A percentile compares a stretch with the other conserved stretches of the same genome.
phyloP scores from a whole-genome alignment of 192 early-diverging fungal species.

The Martensiomyces pterosporus region DNA sequence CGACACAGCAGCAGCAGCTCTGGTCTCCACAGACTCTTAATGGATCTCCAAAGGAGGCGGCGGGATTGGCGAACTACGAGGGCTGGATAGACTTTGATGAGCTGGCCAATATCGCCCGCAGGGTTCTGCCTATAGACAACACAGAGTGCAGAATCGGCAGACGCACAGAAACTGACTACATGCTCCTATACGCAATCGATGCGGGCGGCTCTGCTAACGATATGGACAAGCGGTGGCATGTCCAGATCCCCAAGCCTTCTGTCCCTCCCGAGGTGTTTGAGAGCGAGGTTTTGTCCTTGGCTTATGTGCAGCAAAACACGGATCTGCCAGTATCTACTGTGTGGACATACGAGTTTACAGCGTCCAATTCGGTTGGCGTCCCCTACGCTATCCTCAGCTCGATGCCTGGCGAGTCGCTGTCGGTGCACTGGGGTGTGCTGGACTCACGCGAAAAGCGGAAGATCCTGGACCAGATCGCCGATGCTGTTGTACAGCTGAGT shows the following conservation, averaged over 20 bases:
- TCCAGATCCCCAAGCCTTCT: constrained; percentile 30
- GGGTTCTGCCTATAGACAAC: not conserved
- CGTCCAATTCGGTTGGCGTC: constrained; percentile 30
- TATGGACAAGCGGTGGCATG: constrained; percentile 1
- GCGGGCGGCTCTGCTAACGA: not conserved
- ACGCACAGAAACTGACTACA: constrained; percentile 34
- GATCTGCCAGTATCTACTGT: constrained; percentile 10
- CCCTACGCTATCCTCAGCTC: constrained; percentile 21
- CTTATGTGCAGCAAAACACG: constrained; percentile 21
- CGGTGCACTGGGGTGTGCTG: constrained; percentile 14
- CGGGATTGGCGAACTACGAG: constrained; percentile 12
- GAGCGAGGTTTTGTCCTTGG: constrained; percentile 35
- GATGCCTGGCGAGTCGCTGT: constrained; percentile 17
- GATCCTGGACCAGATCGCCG: constrained; percentile 33
- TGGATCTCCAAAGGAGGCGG: constrained; percentile 5
- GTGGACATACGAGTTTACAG: constrained; percentile 16
- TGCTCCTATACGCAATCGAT: constrained; percentile 25
- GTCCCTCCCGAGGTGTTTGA: constrained; percentile 21
- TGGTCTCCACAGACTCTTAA: constrained; percentile 22
- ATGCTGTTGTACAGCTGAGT: constrained; percentile 26
- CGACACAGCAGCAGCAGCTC: not conserved
- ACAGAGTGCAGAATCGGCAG: constrained; percentile 1
- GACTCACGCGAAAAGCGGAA: constrained; percentile 14
- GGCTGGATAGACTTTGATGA: constrained; percentile 38
- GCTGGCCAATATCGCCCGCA: constrained; percentile 2